Conservation (phyloP, 2,329 filamentous ascomycete species). For the Colletotrichum paranaense region DNA sequence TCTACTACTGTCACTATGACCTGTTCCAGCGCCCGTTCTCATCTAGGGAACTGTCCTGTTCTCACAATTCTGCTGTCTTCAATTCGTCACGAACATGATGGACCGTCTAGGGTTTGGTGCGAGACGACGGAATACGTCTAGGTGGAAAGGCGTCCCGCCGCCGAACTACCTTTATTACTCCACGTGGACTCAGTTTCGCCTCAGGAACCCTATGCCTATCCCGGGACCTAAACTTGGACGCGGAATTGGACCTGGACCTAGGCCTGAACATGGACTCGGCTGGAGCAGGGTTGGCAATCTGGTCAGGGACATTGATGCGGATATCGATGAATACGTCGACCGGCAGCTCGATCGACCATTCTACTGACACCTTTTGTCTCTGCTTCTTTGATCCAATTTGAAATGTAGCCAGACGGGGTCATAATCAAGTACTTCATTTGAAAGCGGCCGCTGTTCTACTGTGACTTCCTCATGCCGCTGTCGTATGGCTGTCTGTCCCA, state of each 20-base stretch:
- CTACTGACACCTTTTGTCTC: conserved; percentile 14
- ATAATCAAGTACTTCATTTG: conserved; percentile 18
- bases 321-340: conserved; percentile 11
- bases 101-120: background rate
- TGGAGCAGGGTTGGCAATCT: conserved; percentile 23
- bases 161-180: background rate
- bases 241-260: background rate
- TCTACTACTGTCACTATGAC: background rate
- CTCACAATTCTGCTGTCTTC: background rate
- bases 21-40: conserved; percentile 3
- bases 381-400: conserved; percentile 7
- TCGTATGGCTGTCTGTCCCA: background rate
- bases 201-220: background rate
- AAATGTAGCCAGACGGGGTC: background rate
- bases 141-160: background rate
- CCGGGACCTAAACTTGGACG: background rate
- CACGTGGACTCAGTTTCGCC: background rate
- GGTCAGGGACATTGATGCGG: conserved; percentile 19
- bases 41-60: background rate
- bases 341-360: conserved; percentile 13
- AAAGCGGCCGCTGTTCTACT: background rate
- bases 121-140: background rate
- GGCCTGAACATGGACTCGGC: conserved; percentile 8
- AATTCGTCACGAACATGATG: background rate
- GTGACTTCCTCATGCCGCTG: background rate